phyloP scores from a whole-genome alignment of 306 rosid genomes.

The Ceratonia siliqua region DNA sequence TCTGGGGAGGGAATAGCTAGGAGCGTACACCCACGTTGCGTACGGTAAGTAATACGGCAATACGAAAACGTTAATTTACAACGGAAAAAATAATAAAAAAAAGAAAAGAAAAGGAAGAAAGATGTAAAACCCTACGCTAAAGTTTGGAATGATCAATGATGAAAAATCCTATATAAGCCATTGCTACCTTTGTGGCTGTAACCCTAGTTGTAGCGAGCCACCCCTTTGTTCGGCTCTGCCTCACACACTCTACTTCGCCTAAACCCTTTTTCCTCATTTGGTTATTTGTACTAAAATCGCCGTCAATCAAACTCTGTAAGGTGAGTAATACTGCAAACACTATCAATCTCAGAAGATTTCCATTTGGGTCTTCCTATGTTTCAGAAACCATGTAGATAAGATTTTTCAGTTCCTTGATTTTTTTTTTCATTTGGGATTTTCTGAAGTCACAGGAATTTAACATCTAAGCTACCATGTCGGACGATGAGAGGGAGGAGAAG shows the following conservation, averaged over 20 bases:
- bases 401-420: neutral
- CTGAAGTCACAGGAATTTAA: neutral
- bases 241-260: conserved; percentile 22
- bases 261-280: conserved; percentile 25
- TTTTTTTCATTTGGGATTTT: neutral
- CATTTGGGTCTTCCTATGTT: neutral
- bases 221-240: neutral
- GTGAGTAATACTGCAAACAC: conserved; percentile 15
- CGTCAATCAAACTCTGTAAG: conserved; percentile 9
- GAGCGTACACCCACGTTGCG: too few species aligned
- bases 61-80: too few species aligned
- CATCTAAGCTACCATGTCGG: conserved; percentile 47
- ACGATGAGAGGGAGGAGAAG: conserved; percentile 79
- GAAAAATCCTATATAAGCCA: conserved; percentile 39
- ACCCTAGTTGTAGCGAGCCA: conserved; percentile 45
- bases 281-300: conserved; percentile 12
- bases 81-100: neutral
- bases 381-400: neutral
- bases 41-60: too few species aligned
- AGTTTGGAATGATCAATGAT: neutral
- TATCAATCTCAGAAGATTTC: neutral
- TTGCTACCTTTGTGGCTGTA: conserved; percentile 30
- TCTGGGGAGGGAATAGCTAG: too few species aligned
- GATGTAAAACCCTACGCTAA: conserved; percentile 35
- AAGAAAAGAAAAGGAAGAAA: neutral